Conservation (phyloP, 176 grass and related monocot species). For the Poa annua region DNA sequence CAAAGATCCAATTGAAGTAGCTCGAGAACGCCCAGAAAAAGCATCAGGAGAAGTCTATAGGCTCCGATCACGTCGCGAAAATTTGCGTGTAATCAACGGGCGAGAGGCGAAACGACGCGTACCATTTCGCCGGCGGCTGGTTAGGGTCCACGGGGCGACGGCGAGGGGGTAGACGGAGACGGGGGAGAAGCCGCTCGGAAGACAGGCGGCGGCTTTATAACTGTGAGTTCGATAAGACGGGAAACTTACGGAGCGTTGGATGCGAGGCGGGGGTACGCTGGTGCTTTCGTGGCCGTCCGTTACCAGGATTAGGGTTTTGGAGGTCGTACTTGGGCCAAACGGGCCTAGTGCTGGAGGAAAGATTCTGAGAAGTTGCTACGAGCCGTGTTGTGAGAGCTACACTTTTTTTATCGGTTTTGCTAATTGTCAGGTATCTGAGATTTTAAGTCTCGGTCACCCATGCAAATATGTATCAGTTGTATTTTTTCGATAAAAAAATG, state of each 20-base stretch:
- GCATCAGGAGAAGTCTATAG: neutral
- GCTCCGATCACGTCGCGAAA: neutral
- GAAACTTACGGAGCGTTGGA: conserved; percentile 26
- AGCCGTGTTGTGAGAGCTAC: no score
- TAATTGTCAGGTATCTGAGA: no score
- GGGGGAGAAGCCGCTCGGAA: neutral
- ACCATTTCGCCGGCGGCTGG: conserved; percentile 42
- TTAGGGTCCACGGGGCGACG: conserved; percentile 3
- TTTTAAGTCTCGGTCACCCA: no score
- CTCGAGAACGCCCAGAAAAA: neutral
- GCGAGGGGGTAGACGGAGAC: conserved; percentile 10
- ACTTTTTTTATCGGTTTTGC: no score
- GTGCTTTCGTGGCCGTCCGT: neutral
- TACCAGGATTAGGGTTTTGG: conserved; percentile 37
- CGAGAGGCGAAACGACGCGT: neutral
- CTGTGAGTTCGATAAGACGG: neutral
- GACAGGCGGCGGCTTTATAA: neutral
- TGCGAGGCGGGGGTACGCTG: neutral
- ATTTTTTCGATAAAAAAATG: no score
- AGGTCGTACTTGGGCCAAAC: neutral
- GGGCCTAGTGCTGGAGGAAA: neutral
- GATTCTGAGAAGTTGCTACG: neutral
- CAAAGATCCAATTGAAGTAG: neutral
- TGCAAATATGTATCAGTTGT: no score
- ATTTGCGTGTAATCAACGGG: no score